Evolutionary conservation across 2,329 filamentous ascomycete species (phyloP).

Genomic region (Cytospora schulzeri): DNA sequence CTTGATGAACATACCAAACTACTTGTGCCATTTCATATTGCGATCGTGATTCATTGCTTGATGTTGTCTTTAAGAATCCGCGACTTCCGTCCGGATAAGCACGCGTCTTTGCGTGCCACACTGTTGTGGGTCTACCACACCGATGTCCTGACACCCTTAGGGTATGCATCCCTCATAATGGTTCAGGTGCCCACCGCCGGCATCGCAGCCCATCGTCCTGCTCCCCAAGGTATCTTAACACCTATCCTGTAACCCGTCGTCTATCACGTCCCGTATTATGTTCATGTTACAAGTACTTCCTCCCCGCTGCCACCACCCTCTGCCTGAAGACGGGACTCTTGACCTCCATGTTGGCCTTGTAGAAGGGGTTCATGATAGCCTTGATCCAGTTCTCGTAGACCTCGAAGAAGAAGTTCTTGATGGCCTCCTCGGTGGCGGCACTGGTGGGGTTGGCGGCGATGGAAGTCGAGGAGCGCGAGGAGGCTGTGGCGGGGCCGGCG

Average conservation of each 20-base stretch:
- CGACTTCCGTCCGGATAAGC: not conserved
- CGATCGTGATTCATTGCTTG: not conserved
- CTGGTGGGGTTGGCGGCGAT: conserved; percentile 83
- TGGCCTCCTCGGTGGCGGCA: conserved; percentile 91
- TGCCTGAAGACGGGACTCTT: conserved; percentile 83
- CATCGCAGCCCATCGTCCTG: not conserved
- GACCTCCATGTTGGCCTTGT: conserved; percentile 80
- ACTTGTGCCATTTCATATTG: not conserved
- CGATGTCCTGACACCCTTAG: not conserved
- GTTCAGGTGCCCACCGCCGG: not conserved
- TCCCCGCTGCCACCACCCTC: conserved; percentile 82
- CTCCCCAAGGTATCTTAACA: not conserved
- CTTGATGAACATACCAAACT: conserved; percentile 28
- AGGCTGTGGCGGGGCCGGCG: conserved; percentile 39
- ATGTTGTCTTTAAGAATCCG: not conserved
- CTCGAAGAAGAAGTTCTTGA: conserved; percentile 91
- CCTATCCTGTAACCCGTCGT: not conserved
- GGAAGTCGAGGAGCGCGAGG: conserved; percentile 64
- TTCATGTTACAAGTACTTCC: conserved; percentile 74
- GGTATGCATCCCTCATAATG: not conserved
- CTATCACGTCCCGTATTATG: conserved; percentile 31
- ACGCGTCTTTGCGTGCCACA: not conserved
- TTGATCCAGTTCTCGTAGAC: conserved; percentile 98
- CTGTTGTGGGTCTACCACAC: not conserved
- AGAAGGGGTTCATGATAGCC: conserved; percentile 96